Evolutionary conservation across 73 alveolate genomes (phyloP).

Genomic region (Tetrahymena borealis): DNA sequence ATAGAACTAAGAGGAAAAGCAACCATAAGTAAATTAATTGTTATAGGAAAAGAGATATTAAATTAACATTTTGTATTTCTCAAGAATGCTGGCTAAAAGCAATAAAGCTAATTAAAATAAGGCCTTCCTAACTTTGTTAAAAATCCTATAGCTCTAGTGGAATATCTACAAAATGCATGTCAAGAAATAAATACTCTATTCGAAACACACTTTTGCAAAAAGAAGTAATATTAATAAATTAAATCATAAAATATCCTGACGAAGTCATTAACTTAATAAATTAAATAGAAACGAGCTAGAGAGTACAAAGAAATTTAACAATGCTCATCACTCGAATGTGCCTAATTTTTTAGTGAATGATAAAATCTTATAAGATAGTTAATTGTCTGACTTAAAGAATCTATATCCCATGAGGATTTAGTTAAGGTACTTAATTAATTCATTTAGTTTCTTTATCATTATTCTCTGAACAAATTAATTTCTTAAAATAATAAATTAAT

Average conservation of each 20-base stretch:
- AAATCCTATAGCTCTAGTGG: neutral
- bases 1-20: too few species aligned
- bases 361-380: neutral
- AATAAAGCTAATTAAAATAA: neutral
- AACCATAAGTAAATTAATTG: neutral
- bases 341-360: neutral
- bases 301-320: neutral
- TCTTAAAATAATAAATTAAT: too few species aligned
- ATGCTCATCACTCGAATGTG: neutral
- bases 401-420: neutral
- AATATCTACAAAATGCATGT: neutral
- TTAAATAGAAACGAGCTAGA: neutral
- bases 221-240: neutral
- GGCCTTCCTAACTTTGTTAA: neutral
- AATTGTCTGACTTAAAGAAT: neutral
- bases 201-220: neutral
- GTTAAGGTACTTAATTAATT: neutral
- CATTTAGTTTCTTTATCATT: neutral
- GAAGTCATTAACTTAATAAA: too few species aligned
- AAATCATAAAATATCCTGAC: too few species aligned
- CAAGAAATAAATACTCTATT: neutral
- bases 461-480: neutral
- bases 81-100: neutral
- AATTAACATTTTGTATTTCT: neutral
- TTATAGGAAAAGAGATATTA: neutral